Conservation (phyloP, 2,329 filamentous ascomycete genomes). For the Calonectria multiphialidica region DNA sequence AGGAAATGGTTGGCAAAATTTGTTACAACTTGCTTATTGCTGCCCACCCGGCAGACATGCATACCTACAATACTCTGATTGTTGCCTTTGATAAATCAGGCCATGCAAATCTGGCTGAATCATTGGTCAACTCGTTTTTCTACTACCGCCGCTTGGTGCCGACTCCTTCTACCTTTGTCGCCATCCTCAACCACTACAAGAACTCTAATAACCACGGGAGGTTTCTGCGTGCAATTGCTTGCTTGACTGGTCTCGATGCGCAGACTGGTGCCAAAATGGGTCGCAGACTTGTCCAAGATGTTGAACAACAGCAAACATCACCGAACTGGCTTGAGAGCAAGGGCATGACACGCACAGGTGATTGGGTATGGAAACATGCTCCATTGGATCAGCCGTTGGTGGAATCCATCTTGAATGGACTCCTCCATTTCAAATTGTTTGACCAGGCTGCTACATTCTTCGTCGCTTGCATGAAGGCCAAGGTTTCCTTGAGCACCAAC, state of each 20-base stretch:
- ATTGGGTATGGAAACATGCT: conserved; percentile 56
- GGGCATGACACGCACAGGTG: conserved; percentile 43
- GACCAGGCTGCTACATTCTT: conserved; percentile 59
- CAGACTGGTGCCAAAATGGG: conserved; percentile 54
- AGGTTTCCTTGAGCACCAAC: conserved; percentile 47
- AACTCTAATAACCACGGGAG: conserved; percentile 53
- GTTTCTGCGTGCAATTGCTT: conserved; percentile 59
- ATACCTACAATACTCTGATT: conserved; percentile 79
- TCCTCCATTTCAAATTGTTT: conserved; percentile 61
- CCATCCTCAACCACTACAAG: conserved; percentile 64
- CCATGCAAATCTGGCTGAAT: conserved; percentile 62
- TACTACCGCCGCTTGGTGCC: conserved; percentile 57
- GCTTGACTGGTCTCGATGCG: conserved; percentile 58
- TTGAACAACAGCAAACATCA: conserved; percentile 45
- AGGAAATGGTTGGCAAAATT: conserved; percentile 55
- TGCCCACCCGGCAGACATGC: conserved; percentile 70
- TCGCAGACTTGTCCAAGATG: conserved; percentile 49
- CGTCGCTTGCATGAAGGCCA: conserved; percentile 52
- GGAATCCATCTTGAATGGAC: conserved; percentile 60
- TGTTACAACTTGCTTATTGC: conserved; percentile 77
- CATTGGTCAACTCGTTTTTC: conserved; percentile 66
- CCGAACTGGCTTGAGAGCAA: conserved; percentile 46
- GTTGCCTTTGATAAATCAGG: conserved; percentile 70
- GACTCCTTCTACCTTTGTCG: conserved; percentile 62
- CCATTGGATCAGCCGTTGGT: conserved; percentile 54